Percentiles rank a stretch among this genome's conserved stretches.
phyloP scores from a whole-genome alignment of 768 basidiomycete genomes.

The Tylopilus subfusipes region DNA sequence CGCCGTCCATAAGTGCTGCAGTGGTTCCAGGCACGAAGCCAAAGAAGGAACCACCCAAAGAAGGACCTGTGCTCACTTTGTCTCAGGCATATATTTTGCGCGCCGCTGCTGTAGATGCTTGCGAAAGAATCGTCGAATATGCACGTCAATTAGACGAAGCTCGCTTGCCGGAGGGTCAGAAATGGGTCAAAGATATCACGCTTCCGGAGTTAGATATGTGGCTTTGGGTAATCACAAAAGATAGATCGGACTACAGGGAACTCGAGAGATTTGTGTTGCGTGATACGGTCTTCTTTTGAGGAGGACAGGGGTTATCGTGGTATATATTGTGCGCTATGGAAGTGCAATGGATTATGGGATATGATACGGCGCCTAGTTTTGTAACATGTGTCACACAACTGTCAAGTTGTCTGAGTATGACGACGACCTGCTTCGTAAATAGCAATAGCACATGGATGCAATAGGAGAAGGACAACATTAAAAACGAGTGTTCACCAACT shows the following conservation, averaged over 20 bases:
- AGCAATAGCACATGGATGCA: constrained; percentile 1
- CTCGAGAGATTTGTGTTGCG: constrained; percentile 64
- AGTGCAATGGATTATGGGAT: too few relatives aligned
- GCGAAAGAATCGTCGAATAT: constrained; percentile 59
- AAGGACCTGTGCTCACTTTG: constrained; percentile 52
- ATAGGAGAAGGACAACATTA: constrained; percentile 4
- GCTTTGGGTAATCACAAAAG: constrained; percentile 83
- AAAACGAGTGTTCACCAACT: constrained; percentile 3
- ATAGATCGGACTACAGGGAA: constrained; percentile 63
- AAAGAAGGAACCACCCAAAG: constrained; percentile 29
- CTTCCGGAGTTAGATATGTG: constrained; percentile 67
- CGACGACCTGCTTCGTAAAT: not conserved
- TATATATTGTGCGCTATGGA: too few relatives aligned
- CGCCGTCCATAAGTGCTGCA: not conserved
- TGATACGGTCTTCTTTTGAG: constrained; percentile 66
- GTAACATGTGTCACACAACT: not conserved
- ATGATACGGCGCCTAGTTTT: not conserved
- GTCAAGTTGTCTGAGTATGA: not conserved
- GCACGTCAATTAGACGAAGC: constrained; percentile 38
- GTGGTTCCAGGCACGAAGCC: constrained; percentile 13
- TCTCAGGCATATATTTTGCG: constrained; percentile 71
- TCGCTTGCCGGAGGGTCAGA: constrained; percentile 25
- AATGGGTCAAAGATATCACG: constrained; percentile 55
- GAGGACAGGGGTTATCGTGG: not conserved
- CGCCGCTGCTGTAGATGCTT: constrained; percentile 77